These are phyloP conservation scores for Trichoderma gracile DNA, from an alignment of 2,329 filamentous ascomycete species.

Conservation along the genomic window DNA sequence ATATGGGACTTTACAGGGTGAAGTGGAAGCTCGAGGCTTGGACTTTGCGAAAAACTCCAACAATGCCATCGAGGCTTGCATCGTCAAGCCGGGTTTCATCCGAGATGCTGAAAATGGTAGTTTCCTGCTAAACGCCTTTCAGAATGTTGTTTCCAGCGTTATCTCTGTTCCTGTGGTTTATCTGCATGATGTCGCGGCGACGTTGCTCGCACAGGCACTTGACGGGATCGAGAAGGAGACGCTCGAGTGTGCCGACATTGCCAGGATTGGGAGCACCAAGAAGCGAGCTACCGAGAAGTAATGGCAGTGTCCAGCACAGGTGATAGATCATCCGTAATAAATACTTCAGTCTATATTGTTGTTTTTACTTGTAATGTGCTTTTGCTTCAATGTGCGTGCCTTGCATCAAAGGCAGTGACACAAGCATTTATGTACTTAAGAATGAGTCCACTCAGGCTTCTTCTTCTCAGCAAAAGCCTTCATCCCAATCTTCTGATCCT, in stretches of 20 bases:
- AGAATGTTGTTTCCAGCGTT: neutral
- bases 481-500: conserved; percentile 98
- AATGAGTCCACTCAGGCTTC: conserved; percentile 86
- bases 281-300: neutral
- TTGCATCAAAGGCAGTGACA: neutral
- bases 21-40: conserved; percentile 14
- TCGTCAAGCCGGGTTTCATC: conserved; percentile 20
- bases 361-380: neutral
- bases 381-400: neutral
- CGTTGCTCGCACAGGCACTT: conserved; percentile 15
- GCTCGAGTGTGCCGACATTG: conserved; percentile 15
- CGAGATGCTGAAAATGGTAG: neutral
- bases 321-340: neutral
- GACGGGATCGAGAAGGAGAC: conserved; percentile 23
- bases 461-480: conserved; percentile 93
- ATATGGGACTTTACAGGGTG: conserved; percentile 16
- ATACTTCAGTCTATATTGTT: neutral
- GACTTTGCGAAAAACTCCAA: conserved; percentile 13
- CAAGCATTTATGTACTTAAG: conserved; percentile 47
- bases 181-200: conserved; percentile 11
- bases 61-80: conserved; percentile 5
- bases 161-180: conserved; percentile 11
- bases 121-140: neutral
- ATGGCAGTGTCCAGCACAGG: neutral
- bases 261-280: conserved; percentile 14